A percentile compares a stretch with the other conserved stretches of the same genome.
Evolutionary conservation across 139 green algal genomes (phyloP).

Genomic region (Chlorella sp.): DNA sequence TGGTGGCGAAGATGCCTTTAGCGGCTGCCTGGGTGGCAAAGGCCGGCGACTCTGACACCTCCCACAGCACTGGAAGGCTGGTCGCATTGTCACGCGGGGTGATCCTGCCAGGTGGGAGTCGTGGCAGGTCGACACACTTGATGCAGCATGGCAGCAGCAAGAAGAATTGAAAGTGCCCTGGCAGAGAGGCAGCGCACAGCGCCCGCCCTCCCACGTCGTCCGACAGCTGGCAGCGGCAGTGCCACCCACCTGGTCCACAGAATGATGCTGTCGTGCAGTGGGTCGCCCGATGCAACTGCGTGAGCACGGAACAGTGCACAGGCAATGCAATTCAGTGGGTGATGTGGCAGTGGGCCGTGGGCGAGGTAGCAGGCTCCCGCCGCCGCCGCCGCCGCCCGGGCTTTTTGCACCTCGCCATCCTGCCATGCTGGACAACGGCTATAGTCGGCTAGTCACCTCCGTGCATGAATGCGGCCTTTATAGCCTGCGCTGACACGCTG

Average conservation of each 20-base stretch:
- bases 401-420: background rate
- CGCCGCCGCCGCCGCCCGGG: too few relatives aligned
- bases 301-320: background rate
- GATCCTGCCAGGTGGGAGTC: background rate
- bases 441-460: background rate
- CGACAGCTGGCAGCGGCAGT: background rate
- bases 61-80: background rate
- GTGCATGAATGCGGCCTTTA: background rate
- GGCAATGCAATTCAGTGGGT: background rate
- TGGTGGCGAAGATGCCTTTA: background rate
- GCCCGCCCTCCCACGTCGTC: background rate
- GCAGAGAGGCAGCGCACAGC: background rate
- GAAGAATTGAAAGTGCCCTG: background rate
- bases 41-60: background rate
- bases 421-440: background rate
- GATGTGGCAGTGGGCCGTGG: background rate
- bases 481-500: background rate
- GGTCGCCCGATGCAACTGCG: constrained; percentile 1
- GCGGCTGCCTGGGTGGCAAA: background rate
- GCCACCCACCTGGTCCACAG: background rate
- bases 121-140: too few relatives aligned
- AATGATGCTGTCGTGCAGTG: background rate
- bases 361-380: too few relatives aligned
- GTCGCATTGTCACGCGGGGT: background rate
- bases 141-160: background rate